These are phyloP conservation scores for Angophora floribunda DNA, from an alignment of 345 rosid genomes.

Conservation along the genomic window DNA sequence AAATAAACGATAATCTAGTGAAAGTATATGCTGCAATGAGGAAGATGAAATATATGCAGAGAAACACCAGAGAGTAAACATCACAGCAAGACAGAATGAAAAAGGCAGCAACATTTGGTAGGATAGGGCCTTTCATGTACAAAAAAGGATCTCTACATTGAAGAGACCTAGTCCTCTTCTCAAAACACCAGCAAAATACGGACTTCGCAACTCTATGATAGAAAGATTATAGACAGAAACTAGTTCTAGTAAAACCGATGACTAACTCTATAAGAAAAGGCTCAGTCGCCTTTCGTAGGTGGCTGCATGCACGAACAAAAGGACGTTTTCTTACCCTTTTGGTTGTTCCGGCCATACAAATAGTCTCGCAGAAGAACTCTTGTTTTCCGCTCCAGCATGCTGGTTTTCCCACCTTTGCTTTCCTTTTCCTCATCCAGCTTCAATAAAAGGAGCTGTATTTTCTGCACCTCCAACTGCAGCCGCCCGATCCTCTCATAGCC, in stretches of 20 bases:
- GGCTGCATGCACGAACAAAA: slow-evolving; percentile 83
- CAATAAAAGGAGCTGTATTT: slow-evolving; percentile 61
- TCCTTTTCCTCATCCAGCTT: slow-evolving; percentile 63
- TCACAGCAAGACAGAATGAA: not conserved
- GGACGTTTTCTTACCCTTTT: slow-evolving; percentile 34
- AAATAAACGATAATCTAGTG: not conserved
- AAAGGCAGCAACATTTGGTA: not conserved
- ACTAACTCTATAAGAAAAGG: not conserved
- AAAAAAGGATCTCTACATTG: not conserved
- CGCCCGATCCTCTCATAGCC: slow-evolving; percentile 82
- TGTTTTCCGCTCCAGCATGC: slow-evolving; percentile 34
- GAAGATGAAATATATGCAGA: not conserved
- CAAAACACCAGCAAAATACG: not conserved
- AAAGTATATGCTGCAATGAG: not conserved
- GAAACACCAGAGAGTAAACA: not conserved
- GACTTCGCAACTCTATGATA: not conserved
- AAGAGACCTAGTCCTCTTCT: not conserved
- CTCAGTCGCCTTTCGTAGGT: slow-evolving; percentile 49
- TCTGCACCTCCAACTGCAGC: slow-evolving; percentile 88
- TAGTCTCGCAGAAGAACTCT: slow-evolving; percentile 76
- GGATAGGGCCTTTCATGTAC: not conserved
- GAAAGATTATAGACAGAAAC: not conserved
- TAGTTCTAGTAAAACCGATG: not conserved
- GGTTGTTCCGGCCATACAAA: slow-evolving; percentile 48
- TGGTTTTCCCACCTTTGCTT: slow-evolving; percentile 37